phyloP scores from a whole-genome alignment of 1,139 yeast species.

The Yamadazyma dushanensis region DNA sequence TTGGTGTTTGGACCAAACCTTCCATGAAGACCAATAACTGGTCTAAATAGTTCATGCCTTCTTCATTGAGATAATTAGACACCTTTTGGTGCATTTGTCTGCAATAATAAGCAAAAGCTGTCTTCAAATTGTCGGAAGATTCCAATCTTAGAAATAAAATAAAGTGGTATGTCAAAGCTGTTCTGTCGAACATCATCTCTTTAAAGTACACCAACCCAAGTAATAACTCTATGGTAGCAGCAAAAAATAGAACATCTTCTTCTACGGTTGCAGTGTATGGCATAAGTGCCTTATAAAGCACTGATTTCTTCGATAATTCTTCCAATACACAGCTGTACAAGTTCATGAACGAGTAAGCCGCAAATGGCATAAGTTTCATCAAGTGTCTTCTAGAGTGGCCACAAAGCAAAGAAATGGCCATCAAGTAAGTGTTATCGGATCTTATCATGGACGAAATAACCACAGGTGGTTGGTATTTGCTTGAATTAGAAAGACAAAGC shows the following conservation, averaged over 20 bases:
- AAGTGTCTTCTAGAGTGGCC: conserved; percentile 23
- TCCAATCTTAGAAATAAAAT: conserved; percentile 44
- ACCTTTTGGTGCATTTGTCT: conserved; percentile 14
- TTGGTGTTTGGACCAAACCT: background rate
- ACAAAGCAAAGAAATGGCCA: conserved; percentile 35
- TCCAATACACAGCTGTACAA: conserved; percentile 33
- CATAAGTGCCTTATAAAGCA: conserved; percentile 29
- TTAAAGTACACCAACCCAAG: conserved; percentile 34
- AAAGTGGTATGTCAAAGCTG: conserved; percentile 34
- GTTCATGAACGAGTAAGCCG: conserved; percentile 48
- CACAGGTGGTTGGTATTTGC: background rate
- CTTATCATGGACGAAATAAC: conserved; percentile 25
- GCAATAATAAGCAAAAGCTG: background rate
- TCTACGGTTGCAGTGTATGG: conserved; percentile 39
- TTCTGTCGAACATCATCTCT: conserved; percentile 15
- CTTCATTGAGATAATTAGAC: background rate
- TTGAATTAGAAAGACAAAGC: conserved; percentile 6
- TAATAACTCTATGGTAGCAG: conserved; percentile 40
- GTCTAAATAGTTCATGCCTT: background rate
- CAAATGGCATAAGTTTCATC: conserved; percentile 43
- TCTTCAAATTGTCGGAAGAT: conserved; percentile 36
- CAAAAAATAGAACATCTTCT: conserved; percentile 32
- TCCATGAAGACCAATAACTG: background rate
- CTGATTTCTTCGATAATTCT: conserved; percentile 34
- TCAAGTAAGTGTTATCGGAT: conserved; percentile 48